Evolutionary conservation across 768 basidiomycete genomes (phyloP).

Genomic region (Boletus pseudo-olivaceus): DNA sequence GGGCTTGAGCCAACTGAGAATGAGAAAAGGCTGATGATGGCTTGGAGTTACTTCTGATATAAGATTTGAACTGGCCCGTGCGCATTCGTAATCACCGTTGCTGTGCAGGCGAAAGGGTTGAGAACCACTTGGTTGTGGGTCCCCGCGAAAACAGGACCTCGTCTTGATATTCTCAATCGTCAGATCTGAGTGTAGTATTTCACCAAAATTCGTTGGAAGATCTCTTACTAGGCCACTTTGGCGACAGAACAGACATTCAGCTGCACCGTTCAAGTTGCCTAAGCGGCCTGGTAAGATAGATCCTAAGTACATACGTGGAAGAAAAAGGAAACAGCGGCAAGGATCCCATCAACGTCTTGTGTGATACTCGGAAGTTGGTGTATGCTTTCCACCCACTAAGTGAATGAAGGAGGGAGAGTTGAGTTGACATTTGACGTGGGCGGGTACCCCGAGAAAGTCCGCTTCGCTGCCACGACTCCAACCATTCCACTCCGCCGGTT

Average conservation of each 20-base stretch:
- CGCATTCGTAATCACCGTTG: constrained; percentile 6
- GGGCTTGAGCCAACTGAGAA: not conserved
- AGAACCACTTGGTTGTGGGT: not conserved
- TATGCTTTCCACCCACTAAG: not conserved
- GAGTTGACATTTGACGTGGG: not conserved
- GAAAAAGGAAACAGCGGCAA: not conserved
- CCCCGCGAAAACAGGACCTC: not conserved
- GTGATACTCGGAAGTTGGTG: not conserved
- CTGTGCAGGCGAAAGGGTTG: not conserved
- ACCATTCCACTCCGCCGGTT: not conserved
- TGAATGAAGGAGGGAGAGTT: not conserved
- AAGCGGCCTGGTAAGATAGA: constrained; percentile 5
- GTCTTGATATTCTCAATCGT: not conserved
- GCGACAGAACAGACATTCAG: not conserved
- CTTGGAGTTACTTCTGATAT: not conserved
- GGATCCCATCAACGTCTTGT: not conserved
- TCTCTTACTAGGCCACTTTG: constrained; percentile 7
- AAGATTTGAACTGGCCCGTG: constrained; percentile 14
- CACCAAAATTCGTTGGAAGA: not conserved
- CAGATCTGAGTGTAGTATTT: not conserved
- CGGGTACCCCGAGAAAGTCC: not conserved
- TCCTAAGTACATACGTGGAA: constrained; percentile 1
- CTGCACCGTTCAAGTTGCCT: not conserved
- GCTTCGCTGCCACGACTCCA: not conserved
- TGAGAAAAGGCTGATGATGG: not conserved